phyloP scores from a whole-genome alignment of 176 grass and related monocot genomes.

The Otatea glauca region DNA sequence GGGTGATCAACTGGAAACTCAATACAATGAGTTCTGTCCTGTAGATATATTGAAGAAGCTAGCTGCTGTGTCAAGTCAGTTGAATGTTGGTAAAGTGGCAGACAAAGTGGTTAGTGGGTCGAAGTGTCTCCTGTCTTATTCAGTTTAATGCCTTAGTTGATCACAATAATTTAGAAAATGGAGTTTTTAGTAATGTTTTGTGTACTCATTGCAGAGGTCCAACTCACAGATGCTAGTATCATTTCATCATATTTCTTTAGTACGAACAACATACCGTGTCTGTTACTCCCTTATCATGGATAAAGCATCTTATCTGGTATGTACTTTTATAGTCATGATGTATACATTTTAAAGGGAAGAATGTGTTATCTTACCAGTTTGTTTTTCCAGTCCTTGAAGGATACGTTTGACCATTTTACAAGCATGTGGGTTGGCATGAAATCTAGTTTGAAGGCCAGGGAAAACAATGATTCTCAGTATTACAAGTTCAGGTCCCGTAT shows the following conservation, averaged over 20 bases:
- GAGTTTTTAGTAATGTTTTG: slow-evolving; percentile 29
- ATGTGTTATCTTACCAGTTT: slow-evolving; percentile 38
- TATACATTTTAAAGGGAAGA: neutral
- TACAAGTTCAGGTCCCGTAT: slow-evolving; percentile 79
- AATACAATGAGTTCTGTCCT: slow-evolving; percentile 24
- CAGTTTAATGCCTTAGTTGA: slow-evolving; percentile 25
- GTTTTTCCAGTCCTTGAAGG: slow-evolving; percentile 66
- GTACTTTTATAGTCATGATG: slow-evolving; percentile 31
- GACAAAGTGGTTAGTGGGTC: slow-evolving; percentile 58
- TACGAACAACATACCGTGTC: slow-evolving; percentile 57
- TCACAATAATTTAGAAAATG: slow-evolving; percentile 1
- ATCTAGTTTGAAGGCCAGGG: slow-evolving; percentile 68
- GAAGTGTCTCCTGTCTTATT: slow-evolving; percentile 22
- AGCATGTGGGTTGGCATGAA: slow-evolving; percentile 87
- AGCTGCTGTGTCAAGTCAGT: slow-evolving; percentile 58
- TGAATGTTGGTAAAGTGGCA: slow-evolving; percentile 48
- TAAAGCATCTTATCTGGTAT: slow-evolving; percentile 76
- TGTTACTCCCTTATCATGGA: slow-evolving; percentile 65
- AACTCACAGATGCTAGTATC: slow-evolving; percentile 58
- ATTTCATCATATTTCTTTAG: slow-evolving; percentile 66
- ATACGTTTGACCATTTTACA: slow-evolving; percentile 76
- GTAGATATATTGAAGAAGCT: slow-evolving; percentile 76
- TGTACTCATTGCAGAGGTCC: slow-evolving; percentile 61
- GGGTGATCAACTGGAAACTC: slow-evolving; percentile 38
- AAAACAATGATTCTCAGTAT: slow-evolving; percentile 62